Percentiles rank a stretch among this genome's conserved stretches.
phyloP scores from a whole-genome alignment of 1,284 basidiomycete species.

The Cryptococcus sp. region DNA sequence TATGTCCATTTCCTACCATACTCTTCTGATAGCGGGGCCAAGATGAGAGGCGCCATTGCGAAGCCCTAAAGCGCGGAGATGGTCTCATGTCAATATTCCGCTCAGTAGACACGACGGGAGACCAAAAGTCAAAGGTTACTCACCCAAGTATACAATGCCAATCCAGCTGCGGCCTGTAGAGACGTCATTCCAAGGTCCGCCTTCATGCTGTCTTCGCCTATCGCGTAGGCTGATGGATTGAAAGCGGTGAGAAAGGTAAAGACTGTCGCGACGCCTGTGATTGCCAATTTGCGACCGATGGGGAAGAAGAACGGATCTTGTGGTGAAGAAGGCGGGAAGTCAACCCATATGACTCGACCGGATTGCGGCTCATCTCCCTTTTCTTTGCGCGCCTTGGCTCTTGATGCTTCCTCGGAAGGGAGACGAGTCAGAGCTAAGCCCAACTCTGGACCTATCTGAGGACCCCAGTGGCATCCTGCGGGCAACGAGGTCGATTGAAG shows the following conservation, averaged over 20 bases:
- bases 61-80: constrained; percentile 59
- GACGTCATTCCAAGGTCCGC: constrained; percentile 63
- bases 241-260: constrained; percentile 64
- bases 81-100: constrained; percentile 16
- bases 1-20: constrained; percentile 72
- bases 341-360: constrained; percentile 56
- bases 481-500: background rate
- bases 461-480: background rate
- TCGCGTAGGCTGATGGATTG: constrained; percentile 61
- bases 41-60: constrained; percentile 66
- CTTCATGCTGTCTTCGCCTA: constrained; percentile 64
- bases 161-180: constrained; percentile 63
- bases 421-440: background rate
- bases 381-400: background rate
- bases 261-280: constrained; percentile 62
- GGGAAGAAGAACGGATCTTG: constrained; percentile 63
- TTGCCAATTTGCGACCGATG: constrained; percentile 60
- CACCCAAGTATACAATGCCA: constrained; percentile 60
- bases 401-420: background rate
- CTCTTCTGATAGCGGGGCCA: constrained; percentile 75
- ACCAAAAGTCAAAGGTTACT: constrained; percentile 1
- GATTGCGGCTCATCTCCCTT: background rate
- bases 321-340: constrained; percentile 59
- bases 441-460: background rate
- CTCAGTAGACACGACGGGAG: background rate